Percentiles rank a stretch among this genome's conserved stretches.
Conservation (phyloP, 192 early-diverging fungal species). For the Podila horticola region DNA sequence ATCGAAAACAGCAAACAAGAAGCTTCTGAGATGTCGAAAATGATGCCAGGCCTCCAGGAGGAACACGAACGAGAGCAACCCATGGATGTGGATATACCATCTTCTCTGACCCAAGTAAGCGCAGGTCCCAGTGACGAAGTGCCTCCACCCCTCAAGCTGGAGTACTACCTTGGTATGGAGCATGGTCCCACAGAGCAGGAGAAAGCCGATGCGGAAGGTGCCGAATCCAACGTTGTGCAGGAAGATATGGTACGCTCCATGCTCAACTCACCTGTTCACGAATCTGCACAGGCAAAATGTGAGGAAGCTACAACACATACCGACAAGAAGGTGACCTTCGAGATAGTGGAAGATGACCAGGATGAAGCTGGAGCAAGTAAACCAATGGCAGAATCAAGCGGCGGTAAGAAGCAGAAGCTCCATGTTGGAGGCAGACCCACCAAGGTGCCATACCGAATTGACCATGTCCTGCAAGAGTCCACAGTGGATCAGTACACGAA, state of each 20-base stretch:
- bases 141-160: conserved; percentile 19
- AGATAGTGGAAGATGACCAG: not conserved
- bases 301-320: not conserved
- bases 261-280: not conserved
- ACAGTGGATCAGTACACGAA: conserved; percentile 63
- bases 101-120: conserved; percentile 1
- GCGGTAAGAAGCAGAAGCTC: not conserved
- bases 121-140: not conserved
- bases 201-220: conserved; percentile 4
- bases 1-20: not conserved
- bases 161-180: conserved; percentile 14
- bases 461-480: conserved; percentile 62
- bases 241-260: conserved; percentile 29
- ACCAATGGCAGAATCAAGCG: conserved; percentile 2
- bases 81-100: not conserved
- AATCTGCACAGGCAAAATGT: not conserved
- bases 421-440: conserved; percentile 34
- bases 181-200: conserved; percentile 15
- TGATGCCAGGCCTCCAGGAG: not conserved
- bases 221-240: conserved; percentile 38
- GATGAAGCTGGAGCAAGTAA: not conserved
- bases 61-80: not conserved
- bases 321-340: not conserved
- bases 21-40: not conserved
- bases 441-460: conserved; percentile 50